Evolutionary conservation across 371 early-diverging fungal genomes (phyloP).

Genomic region (Rhizopus stolonifer): DNA sequence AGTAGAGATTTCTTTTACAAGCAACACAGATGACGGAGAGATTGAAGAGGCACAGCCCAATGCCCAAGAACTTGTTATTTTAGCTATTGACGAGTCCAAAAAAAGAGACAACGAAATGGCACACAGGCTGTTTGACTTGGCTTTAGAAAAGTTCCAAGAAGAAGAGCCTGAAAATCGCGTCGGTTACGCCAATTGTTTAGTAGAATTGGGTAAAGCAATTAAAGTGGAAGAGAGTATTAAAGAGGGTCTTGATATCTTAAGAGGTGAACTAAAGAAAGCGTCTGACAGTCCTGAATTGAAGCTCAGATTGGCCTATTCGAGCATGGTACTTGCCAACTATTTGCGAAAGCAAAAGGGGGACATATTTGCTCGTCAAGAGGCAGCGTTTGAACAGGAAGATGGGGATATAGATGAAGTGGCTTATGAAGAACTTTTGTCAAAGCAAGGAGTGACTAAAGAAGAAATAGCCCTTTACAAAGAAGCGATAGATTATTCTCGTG

Average conservation of each 20-base stretch:
- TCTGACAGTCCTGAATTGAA: background rate
- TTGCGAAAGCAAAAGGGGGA: conserved; percentile 29
- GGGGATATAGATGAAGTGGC: conserved; percentile 34
- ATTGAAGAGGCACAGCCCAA: conserved; percentile 32
- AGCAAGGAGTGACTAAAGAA: conserved; percentile 28
- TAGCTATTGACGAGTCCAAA: conserved; percentile 55
- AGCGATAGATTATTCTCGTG: conserved; percentile 21
- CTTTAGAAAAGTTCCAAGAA: conserved; percentile 53
- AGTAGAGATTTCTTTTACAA: conserved; percentile 57
- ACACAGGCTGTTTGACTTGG: conserved; percentile 56
- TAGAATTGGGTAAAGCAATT: conserved; percentile 41
- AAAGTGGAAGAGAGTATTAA: conserved; percentile 47
- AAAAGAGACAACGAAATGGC: conserved; percentile 35
- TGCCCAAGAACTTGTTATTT: conserved; percentile 51
- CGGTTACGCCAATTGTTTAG: conserved; percentile 43
- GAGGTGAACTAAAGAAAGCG: conserved; percentile 23
- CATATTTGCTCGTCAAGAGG: conserved; percentile 24
- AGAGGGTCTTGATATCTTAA: conserved; percentile 43
- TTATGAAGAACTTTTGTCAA: conserved; percentile 26
- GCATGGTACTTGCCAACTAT: conserved; percentile 20
- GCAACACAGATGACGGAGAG: conserved; percentile 33
- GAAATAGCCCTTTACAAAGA: conserved; percentile 36
- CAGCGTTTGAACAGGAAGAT: conserved; percentile 23
- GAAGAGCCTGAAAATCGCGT: conserved; percentile 42
- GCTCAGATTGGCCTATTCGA: conserved; percentile 26